Percentiles rank a stretch among this genome's conserved stretches.
Evolutionary conservation across 2,329 filamentous ascomycete genomes (phyloP).

Genomic region (Fragosphaeria purpurea): DNA sequence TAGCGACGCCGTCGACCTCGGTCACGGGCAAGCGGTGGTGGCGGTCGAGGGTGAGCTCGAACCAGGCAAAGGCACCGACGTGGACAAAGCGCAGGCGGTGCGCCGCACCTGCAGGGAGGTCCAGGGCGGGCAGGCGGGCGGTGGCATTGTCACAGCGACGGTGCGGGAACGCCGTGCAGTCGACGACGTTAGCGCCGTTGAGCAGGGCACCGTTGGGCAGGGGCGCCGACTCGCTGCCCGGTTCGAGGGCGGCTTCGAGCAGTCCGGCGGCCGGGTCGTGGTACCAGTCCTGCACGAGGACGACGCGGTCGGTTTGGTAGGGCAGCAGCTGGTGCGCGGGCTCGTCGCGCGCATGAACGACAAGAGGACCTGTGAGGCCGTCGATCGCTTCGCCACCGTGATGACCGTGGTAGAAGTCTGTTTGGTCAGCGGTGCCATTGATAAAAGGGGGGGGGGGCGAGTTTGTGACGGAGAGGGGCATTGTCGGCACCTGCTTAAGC

Average conservation of each 20-base stretch:
- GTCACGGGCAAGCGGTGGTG: conserved; percentile 46
- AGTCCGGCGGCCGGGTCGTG: conserved; percentile 42
- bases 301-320: conserved; percentile 53
- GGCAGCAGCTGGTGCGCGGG: conserved; percentile 36
- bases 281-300: conserved; percentile 64
- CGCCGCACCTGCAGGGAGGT: conserved; percentile 41
- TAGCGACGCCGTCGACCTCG: conserved; percentile 60
- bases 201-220: conserved; percentile 60
- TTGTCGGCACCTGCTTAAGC: no score
- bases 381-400: conserved; percentile 59
- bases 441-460: no score
- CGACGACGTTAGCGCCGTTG: conserved; percentile 47
- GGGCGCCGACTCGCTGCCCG: conserved; percentile 46
- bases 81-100: conserved; percentile 63
- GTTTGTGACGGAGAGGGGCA: no score
- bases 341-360: conserved; percentile 50
- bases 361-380: conserved; percentile 48
- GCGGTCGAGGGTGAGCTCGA: conserved; percentile 61
- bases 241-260: conserved; percentile 42
- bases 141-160: conserved; percentile 35
- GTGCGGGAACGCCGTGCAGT: conserved; percentile 27
- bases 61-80: conserved; percentile 59
- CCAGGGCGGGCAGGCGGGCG: conserved; percentile 28
- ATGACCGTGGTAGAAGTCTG: conserved; percentile 69
- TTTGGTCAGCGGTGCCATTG: no score